phyloP scores from a whole-genome alignment of 768 basidiomycete species.

The Galerina sulciceps region DNA sequence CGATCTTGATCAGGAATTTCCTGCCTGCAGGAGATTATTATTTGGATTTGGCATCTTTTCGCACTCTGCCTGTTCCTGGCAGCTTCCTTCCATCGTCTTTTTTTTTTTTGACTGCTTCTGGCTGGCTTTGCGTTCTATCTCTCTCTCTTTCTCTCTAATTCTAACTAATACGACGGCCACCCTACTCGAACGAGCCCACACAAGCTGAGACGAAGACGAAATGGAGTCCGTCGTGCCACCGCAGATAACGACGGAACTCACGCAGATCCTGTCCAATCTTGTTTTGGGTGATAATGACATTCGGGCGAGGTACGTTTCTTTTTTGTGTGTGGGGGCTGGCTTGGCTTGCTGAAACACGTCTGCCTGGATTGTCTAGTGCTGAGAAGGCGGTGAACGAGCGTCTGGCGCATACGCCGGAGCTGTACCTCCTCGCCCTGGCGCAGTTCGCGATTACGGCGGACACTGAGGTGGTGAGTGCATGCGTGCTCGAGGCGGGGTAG shows the following conservation, averaged over 20 bases:
- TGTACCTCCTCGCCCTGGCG: conserved; percentile 77
- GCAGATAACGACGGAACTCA: conserved; percentile 76
- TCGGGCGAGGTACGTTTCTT: conserved; percentile 59
- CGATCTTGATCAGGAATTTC: neutral
- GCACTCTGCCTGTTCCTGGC: too few relatives aligned
- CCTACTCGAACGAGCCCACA: too few relatives aligned
- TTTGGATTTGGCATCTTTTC: too few relatives aligned
- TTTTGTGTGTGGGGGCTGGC: neutral
- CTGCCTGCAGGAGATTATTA: too few relatives aligned
- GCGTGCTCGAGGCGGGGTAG: neutral
- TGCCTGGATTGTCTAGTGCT: conserved; percentile 47
- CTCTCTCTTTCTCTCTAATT: neutral
- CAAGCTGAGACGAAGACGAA: neutral
- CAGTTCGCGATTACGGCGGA: conserved; percentile 80
- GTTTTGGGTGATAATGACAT: conserved; percentile 86
- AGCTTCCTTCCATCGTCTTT: neutral
- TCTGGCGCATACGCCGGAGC: conserved; percentile 75
- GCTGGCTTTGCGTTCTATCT: neutral
- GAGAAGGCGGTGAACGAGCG: conserved; percentile 85
- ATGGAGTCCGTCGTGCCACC: conserved; percentile 62
- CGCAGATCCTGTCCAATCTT: conserved; percentile 84
- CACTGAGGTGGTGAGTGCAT: conserved; percentile 71
- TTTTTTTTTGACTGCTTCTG: neutral
- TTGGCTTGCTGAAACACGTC: neutral
- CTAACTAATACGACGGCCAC: neutral